Evolutionary conservation across 2,329 filamentous ascomycete species (phyloP), one percentile per base, ranked within the genome.

Genomic region (Cladophialophora carrionii): DNA sequence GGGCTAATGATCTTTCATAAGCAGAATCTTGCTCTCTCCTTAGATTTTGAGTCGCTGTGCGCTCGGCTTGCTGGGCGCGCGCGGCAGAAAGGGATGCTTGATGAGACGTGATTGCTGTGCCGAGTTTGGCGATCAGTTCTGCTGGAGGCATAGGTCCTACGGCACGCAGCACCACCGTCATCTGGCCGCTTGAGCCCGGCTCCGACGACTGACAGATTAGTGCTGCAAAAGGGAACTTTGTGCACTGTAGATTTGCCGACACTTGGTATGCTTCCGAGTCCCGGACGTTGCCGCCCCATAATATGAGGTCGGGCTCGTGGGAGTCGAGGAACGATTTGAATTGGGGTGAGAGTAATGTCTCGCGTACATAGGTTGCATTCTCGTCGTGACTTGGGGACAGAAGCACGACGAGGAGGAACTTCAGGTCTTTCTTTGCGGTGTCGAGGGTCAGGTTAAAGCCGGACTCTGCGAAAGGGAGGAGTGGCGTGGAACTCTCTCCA

Each of bases 211-310:
- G 89, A 63, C 92, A 93, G 31, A 97, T 88, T 2, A 97, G 78
- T 14, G 89, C 91, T 0, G 90, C 88, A 75, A 96, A 98, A 9
- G 95, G 95, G 73, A 95, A 97, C 75, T 96, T 96, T 65, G 91
- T 96, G 77, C 91, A 95, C 71, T 88, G 88, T 68, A 98, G 87
- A 53, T 93, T 92, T 12, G 86, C 85, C n/a, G 92, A 88, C 48
- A 97, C 92, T 76, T 97, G 92, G 77, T 96, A 98, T 4, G 94
- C 91, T 79, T 99, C 95, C 2, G 92, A 90, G 75, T 99, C 95
- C 68, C 92, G 87, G 0, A 98, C 90, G 71, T 92, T 96, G 54
- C 95, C 95, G 48, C 90, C 92, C 95, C 95, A 99, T 2, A 99
- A 78, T 41, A 98, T 81, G 32, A 97, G 85, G 74, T 94, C 90